Percentiles rank a stretch among this genome's conserved stretches.
Evolutionary conservation across 108 stramenopile genomes (phyloP).

Genomic region (Skeletonema marinoi): DNA sequence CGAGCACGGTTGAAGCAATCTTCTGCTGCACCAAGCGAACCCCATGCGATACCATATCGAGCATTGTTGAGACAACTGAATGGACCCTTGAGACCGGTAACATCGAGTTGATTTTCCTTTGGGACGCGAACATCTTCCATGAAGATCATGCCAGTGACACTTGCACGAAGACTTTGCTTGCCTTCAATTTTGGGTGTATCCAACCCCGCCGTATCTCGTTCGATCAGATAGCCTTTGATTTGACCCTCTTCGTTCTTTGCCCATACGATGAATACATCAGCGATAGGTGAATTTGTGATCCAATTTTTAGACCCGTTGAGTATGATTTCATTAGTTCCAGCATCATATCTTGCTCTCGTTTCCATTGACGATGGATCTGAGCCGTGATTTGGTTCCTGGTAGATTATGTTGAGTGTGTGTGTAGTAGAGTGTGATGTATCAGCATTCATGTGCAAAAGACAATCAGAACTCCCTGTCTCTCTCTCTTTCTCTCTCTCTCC

Average conservation of each 20-base stretch:
- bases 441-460: too few relatives aligned
- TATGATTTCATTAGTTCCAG: conserved; percentile 80
- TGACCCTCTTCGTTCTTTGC: conserved; percentile 79
- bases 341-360: conserved; percentile 74
- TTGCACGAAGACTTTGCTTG: conserved; percentile 88
- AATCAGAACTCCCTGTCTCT: too few relatives aligned
- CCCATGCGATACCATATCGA: conserved; percentile 96
- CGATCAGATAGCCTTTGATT: conserved; percentile 90
- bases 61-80: conserved; percentile 96
- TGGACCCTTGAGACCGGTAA: conserved; percentile 78
- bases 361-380: conserved; percentile 93
- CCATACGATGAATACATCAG: conserved; percentile 94
- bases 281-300: conserved; percentile 97
- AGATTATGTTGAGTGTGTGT: not conserved
- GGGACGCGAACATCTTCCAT: conserved; percentile 91
- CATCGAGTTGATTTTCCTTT: conserved; percentile 52
- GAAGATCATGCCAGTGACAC: conserved; percentile 91
- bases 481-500: not conserved
- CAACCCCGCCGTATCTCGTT: conserved; percentile 79
- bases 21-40: conserved; percentile 94
- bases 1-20: conserved; percentile 86
- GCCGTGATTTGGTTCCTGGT: conserved; percentile 92
- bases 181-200: conserved; percentile 91
- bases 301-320: conserved; percentile 95
- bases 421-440: not conserved